Evolutionary conservation across 257 asterid species (phyloP).

Genomic region (Plectranthus barbatus): DNA sequence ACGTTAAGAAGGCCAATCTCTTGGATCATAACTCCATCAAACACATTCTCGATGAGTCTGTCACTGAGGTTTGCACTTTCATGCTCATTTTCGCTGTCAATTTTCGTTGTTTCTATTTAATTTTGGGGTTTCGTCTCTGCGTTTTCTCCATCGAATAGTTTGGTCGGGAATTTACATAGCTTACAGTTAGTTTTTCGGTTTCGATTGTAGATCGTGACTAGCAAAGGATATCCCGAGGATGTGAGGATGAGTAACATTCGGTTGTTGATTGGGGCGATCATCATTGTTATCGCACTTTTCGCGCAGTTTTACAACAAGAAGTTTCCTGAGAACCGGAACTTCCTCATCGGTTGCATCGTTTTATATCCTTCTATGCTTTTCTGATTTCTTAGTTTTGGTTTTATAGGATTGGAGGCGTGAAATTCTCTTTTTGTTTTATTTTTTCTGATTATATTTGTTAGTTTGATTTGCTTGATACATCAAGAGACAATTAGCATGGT

Average conservation of each 20-base stretch:
- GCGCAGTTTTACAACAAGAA: conserved; percentile 96
- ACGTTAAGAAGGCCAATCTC: conserved; percentile 61
- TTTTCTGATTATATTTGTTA: neutral
- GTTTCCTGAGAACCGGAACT: conserved; percentile 76
- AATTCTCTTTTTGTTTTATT: neutral
- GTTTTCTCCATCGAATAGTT: neutral
- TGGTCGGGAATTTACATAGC: neutral
- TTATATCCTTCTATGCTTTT: conserved; percentile 67
- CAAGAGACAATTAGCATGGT: neutral
- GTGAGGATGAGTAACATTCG: conserved; percentile 78
- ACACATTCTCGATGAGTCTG: conserved; percentile 80
- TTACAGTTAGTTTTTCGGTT: neutral
- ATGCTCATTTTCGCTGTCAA: neutral
- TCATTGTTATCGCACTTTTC: conserved; percentile 67
- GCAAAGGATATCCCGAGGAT: conserved; percentile 80
- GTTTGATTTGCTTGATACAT: neutral
- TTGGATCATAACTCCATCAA: conserved; percentile 85
- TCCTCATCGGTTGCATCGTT: conserved; percentile 72
- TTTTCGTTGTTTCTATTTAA: neutral
- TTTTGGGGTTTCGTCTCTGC: neutral
- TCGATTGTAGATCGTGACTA: conserved; percentile 61
- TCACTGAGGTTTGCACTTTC: conserved; percentile 47
- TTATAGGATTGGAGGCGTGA: neutral
- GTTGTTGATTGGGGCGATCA: conserved; percentile 60
- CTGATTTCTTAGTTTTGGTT: neutral